Base-by-base conservation (phyloP, 108 stramenopile genomes). In the Pseudonitzschia multistriata region DNA sequence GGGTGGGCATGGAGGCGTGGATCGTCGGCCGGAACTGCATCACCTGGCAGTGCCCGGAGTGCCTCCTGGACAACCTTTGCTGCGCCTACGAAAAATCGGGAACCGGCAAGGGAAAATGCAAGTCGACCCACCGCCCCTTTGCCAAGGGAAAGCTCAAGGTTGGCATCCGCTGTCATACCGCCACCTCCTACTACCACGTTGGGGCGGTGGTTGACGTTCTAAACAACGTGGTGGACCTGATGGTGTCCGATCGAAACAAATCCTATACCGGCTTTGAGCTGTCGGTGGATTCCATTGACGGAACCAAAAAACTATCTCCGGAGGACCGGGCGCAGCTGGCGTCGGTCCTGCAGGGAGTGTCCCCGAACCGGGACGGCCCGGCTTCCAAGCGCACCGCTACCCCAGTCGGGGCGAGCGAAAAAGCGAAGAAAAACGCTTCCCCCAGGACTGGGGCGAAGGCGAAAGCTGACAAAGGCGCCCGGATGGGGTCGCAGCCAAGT, bases 1-100 rank as follows among this genome's bases (percentile, higher is more conserved):
- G 57, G n/a, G 57, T 59, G 29, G 57, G 57, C 0, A 59, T 59
- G 57, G 34, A 35, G 14, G 57, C 57, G 15, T 59, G 57, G 57
- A 59, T 59, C 29, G 57, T 59, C 17, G 57, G 57, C n/a, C 31
- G 57, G 13, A 59, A 59, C 34, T 33, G 33, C 21, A 30, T 59
- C 33, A 59, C 57, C 5, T 59, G 57, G 57, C 57, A 59, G 34
- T 29, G 29, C 19, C 57, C 57, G 15, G 11, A 3, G 3, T 59
- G 57, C 29, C 33, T 35, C n/a, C 33, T 59, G 31, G 14, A 35
- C 13, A 59, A 59, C 34, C 25, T 59, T 7, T 33, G 31, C 17
- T 33, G 31, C n/a, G 31, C 17, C 31, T 59, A 59, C 29, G 57
- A 59, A 35, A 33, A n/a, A 35, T 59, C 57, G 3, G 19, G 19